Evolutionary conservation across 1,139 yeast genomes (phyloP), one percentile per base, ranked within the genome.

Genomic region (Yamadazyma diddensiae): DNA sequence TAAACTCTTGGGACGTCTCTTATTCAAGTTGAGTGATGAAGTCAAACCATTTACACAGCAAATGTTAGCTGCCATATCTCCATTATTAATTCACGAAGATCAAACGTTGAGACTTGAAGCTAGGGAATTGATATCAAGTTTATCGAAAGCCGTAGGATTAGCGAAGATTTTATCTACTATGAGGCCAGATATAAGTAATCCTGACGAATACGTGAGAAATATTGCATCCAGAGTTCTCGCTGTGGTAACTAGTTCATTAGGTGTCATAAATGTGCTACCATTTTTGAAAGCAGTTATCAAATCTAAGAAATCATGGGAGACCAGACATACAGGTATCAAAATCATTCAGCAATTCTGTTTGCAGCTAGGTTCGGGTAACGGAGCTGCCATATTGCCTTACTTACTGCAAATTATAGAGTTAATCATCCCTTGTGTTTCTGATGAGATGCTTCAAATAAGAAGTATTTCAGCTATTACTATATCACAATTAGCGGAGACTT

Each of bases 311-410:
- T 77, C 80, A 35, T 83, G 95, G 94, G 77, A 77, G 46, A 90
- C 95, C 1, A 76, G 95, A 30, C 95, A 86, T 44, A 86, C 96
- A 0, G 97, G 97, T 39, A 73, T 81, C 12, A 82, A 78, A 47
- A 77, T 80, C 12, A 70, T 88, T 13, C 94, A 85, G 49, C 94
- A 86, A 47, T 69, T 87, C 24, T 82, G 94, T 10, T 56, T 76
- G 1, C 52, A 81, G 17, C 58, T 80, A 45, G 95, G 95, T 0
- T 73, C 82, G 15, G 87, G 90, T 1, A 65, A 65, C 35, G 72
- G 74, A 2, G 53, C 56, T 6, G 46, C 63, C 3, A 71, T 88
- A 0, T 57, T 90, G 24, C 97, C 97, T 0, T 80, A 82, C 46
- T 57, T 90, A 30, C 63, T 75, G 11, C 81, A 76, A 6, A 56